Conservation (phyloP, 2,329 filamentous ascomycete species). For the Stagonosporopsis cucurbitacearum region DNA sequence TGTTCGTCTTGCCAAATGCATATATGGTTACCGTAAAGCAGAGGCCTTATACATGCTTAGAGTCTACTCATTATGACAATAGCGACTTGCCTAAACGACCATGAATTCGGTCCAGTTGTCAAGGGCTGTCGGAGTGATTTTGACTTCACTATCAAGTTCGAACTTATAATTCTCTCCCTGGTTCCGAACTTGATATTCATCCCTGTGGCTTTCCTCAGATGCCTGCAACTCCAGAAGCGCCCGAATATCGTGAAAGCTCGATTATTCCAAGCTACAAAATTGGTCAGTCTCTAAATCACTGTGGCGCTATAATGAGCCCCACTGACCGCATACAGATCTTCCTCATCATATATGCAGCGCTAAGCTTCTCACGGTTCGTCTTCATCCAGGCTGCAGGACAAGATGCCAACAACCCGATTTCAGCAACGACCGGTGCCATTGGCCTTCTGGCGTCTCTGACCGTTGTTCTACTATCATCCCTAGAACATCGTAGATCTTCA, state of each 20-base stretch:
- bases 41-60: not conserved
- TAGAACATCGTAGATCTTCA: slow-evolving; percentile 24
- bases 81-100: not conserved
- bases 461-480: slow-evolving; percentile 15
- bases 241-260: slow-evolving; percentile 2
- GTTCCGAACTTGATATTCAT: slow-evolving; percentile 36
- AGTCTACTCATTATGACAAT: not conserved
- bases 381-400: slow-evolving; percentile 24
- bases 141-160: slow-evolving; percentile 44
- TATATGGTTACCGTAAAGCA: not conserved
- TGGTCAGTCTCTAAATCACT: slow-evolving; percentile 1
- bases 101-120: slow-evolving; percentile 1
- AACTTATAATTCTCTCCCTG: slow-evolving; percentile 45
- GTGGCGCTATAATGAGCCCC: not conserved
- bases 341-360: slow-evolving; percentile 26
- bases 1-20: not conserved
- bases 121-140: slow-evolving; percentile 12
- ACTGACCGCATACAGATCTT: slow-evolving; percentile 16
- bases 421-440: slow-evolving; percentile 35
- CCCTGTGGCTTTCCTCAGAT: slow-evolving; percentile 43
- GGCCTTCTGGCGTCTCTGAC: slow-evolving; percentile 31
- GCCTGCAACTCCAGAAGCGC: slow-evolving; percentile 21
- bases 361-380: slow-evolving; percentile 38
- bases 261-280: not conserved
- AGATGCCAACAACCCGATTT: slow-evolving; percentile 26